Evolutionary conservation across 176 grass and related monocot genomes (phyloP).

Genomic region (Zizania latifolia): DNA sequence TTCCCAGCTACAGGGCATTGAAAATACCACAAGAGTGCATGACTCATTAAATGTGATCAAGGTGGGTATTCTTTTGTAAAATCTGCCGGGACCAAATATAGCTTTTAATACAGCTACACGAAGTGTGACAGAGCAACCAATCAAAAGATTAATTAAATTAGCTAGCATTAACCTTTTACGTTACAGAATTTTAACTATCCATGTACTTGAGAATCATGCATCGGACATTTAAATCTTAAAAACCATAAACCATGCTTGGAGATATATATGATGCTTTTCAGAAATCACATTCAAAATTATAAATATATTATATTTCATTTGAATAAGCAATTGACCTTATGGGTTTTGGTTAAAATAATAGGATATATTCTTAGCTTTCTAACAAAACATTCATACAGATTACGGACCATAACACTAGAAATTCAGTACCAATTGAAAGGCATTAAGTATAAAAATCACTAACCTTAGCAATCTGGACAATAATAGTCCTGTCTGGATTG

Average conservation of each 20-base stretch:
- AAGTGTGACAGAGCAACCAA: neutral
- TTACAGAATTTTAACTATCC: neutral
- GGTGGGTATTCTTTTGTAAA: neutral
- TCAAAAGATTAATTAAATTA: neutral
- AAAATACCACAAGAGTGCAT: neutral
- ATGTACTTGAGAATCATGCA: neutral
- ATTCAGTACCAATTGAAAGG: neutral
- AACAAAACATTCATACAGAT: neutral
- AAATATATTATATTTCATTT: neutral
- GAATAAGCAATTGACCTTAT: neutral
- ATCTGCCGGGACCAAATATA: neutral
- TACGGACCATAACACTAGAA: neutral
- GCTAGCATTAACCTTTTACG: neutral
- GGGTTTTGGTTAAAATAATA: neutral
- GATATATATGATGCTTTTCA: neutral
- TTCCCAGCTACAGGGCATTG: neutral
- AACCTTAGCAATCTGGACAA: conserved; percentile 95
- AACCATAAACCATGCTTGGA: neutral
- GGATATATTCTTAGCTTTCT: neutral
- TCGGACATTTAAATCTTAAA: neutral
- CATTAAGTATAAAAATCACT: conserved; percentile 7
- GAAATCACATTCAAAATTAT: neutral
- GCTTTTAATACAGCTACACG: neutral
- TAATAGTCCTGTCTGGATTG: conserved; percentile 75
- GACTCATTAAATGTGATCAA: neutral